Percentiles rank a stretch among this genome's conserved stretches.
phyloP scores from a whole-genome alignment of 768 basidiomycete species.

The Lepiota venenata region DNA sequence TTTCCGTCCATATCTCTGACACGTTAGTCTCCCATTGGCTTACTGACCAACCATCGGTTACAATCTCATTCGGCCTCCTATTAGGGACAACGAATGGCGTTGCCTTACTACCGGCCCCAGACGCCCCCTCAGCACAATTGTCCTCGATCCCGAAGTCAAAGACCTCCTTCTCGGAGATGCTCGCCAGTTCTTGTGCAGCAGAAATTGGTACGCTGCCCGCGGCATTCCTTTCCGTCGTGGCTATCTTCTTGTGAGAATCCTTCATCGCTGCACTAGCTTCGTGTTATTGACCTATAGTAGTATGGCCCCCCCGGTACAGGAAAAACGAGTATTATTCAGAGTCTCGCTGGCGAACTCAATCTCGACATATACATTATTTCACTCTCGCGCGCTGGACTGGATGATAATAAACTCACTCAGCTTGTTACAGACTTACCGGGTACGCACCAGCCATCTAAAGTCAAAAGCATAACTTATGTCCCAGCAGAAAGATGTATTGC shows the following conservation, averaged over 20 bases:
- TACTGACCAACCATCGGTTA: background rate
- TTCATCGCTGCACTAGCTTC: background rate
- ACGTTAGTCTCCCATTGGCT: slow-evolving; percentile 20
- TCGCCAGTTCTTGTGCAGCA: slow-evolving; percentile 64
- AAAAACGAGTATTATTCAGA: slow-evolving; percentile 76
- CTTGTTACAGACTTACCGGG: slow-evolving; percentile 63
- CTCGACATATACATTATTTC: slow-evolving; percentile 74
- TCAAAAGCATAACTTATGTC: slow-evolving; percentile 5
- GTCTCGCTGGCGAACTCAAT: slow-evolving; percentile 73
- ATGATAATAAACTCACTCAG: slow-evolving; percentile 55
- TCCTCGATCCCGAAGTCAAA: slow-evolving; percentile 67
- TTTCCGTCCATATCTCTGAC: slow-evolving; percentile 52
- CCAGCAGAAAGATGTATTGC: slow-evolving; percentile 56
- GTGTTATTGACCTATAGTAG: slow-evolving; percentile 22
- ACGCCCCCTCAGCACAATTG: slow-evolving; percentile 62
- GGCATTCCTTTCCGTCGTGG: slow-evolving; percentile 83
- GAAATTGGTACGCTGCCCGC: slow-evolving; percentile 69
- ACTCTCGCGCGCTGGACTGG: slow-evolving; percentile 57
- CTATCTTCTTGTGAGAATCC: slow-evolving; percentile 49
- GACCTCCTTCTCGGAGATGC: slow-evolving; percentile 67
- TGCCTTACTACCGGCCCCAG: slow-evolving; percentile 57
- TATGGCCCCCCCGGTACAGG: slow-evolving; percentile 77
- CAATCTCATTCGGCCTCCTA: background rate
- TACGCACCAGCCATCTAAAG: slow-evolving; percentile 14
- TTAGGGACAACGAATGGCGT: slow-evolving; percentile 43